Percentiles rank a stretch among this genome's conserved stretches.
phyloP scores from a whole-genome alignment of 1,284 basidiomycete genomes.

The Sporisorium exsertum region DNA sequence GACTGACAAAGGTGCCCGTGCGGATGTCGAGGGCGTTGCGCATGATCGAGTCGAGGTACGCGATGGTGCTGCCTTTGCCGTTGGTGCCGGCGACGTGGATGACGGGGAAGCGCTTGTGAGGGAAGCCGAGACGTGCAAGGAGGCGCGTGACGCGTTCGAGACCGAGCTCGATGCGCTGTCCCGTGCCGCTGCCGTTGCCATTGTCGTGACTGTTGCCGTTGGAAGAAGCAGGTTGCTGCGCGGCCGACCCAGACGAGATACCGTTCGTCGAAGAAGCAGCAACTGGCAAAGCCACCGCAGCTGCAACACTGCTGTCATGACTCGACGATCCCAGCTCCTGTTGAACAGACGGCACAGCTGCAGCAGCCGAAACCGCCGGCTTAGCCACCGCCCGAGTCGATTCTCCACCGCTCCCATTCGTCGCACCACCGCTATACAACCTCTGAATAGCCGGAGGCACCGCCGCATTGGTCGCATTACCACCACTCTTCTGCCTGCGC shows the following conservation, averaged over 20 bases:
- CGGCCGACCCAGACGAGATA: background rate
- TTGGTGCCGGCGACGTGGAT: conserved; percentile 96
- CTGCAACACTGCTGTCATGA: background rate
- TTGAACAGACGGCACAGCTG: background rate
- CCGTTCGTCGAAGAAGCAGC: background rate
- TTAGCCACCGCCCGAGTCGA: background rate
- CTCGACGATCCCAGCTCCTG: background rate
- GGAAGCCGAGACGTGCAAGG: conserved; percentile 73
- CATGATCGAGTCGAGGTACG: conserved; percentile 83
- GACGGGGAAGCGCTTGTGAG: conserved; percentile 81
- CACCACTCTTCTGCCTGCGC: conserved; percentile 39
- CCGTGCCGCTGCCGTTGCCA: conserved; percentile 11
- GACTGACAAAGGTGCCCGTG: conserved; percentile 90
- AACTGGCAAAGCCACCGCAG: background rate
- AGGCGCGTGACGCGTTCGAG: conserved; percentile 79
- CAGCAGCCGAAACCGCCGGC: background rate
- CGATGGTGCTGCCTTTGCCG: conserved; percentile 93
- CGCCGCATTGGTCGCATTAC: background rate
- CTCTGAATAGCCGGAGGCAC: conserved; percentile 42
- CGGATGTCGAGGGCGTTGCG: conserved; percentile 72
- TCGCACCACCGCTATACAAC: conserved; percentile 34
- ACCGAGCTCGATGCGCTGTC: conserved; percentile 77
- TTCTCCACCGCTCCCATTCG: background rate
- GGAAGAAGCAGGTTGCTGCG: background rate
- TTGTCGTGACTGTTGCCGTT: conserved; percentile 9